A percentile compares a stretch with the other conserved stretches of the same genome.
Conservation (phyloP, 2,329 filamentous ascomycete genomes). For the Aspergillus sp. region DNA sequence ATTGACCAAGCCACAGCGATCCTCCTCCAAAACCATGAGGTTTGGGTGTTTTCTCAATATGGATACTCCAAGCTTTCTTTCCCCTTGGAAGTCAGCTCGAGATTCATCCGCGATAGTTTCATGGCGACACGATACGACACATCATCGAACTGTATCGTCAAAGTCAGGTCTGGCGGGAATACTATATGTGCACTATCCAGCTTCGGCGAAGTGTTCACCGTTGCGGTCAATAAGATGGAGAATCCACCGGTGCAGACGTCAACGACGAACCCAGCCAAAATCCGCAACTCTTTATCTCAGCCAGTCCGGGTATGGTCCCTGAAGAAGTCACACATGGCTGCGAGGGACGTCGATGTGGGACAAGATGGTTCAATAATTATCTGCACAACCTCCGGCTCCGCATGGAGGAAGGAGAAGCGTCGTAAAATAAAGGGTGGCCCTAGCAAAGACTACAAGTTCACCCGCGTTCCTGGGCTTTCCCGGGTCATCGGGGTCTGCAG, state of each 20-base stretch:
- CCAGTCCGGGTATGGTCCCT: slow-evolving; percentile 87
- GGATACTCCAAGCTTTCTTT: slow-evolving; percentile 91
- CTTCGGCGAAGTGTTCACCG: slow-evolving; percentile 83
- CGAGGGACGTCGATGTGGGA: slow-evolving; percentile 80
- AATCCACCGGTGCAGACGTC: slow-evolving; percentile 62
- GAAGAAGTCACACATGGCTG: slow-evolving; percentile 79
- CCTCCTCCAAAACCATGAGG: slow-evolving; percentile 80
- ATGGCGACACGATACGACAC: slow-evolving; percentile 65
- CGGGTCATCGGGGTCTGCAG: slow-evolving; percentile 80
- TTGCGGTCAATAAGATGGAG: slow-evolving; percentile 71
- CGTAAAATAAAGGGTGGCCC: slow-evolving; percentile 74
- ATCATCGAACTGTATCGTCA: slow-evolving; percentile 66
- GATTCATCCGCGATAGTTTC: slow-evolving; percentile 65
- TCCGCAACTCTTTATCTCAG: slow-evolving; percentile 73
- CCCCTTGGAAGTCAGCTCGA: slow-evolving; percentile 69
- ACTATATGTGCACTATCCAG: slow-evolving; percentile 86
- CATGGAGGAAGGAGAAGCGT: slow-evolving; percentile 85
- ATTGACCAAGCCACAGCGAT: slow-evolving; percentile 88
- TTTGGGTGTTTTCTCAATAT: slow-evolving; percentile 94
- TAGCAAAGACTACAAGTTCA: slow-evolving; percentile 91
- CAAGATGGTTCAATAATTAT: slow-evolving; percentile 95
- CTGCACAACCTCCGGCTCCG: slow-evolving; percentile 85
- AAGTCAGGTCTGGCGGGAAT: slow-evolving; percentile 81
- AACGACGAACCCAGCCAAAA: slow-evolving; percentile 90
- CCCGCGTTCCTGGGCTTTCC: slow-evolving; percentile 83